A percentile compares a stretch with the other conserved stretches of the same genome.
phyloP scores from a whole-genome alignment of 352 stramenopile genomes.

The Pilasporangium apinafurcum region DNA sequence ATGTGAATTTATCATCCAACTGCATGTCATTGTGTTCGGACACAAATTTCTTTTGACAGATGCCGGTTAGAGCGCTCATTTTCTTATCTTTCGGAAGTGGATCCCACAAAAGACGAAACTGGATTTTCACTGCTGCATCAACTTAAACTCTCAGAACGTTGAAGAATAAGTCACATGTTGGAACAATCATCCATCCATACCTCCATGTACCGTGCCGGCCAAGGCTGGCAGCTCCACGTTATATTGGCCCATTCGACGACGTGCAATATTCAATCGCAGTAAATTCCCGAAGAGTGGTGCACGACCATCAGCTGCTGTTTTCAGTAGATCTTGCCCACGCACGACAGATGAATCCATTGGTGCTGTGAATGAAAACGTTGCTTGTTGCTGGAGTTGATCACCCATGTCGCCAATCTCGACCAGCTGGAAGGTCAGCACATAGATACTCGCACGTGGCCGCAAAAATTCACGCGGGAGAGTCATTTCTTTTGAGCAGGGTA shows the following conservation, averaged over 20 bases:
- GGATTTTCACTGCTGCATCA: constrained; percentile 8
- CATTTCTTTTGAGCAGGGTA: constrained; percentile 57
- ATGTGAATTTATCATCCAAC: background rate
- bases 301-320: constrained; percentile 14
- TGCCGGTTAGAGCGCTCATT: constrained; percentile 2
- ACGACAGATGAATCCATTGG: constrained; percentile 10
- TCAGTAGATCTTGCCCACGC: constrained; percentile 42
- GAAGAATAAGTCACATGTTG: background rate
- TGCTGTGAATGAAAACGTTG: constrained; percentile 29
- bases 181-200: constrained; percentile 13
- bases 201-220: constrained; percentile 30
- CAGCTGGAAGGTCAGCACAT: constrained; percentile 52
- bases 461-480: constrained; percentile 39
- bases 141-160: too few relatives aligned
- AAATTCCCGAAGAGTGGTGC: constrained; percentile 59
- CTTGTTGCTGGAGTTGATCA: constrained; percentile 22
- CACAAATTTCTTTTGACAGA: background rate
- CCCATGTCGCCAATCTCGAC: constrained; percentile 49
- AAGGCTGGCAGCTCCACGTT: constrained; percentile 48
- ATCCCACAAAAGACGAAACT: constrained; percentile 13
- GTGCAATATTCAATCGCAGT: constrained; percentile 37
- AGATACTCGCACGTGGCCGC: constrained; percentile 29
- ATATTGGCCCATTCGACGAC: constrained; percentile 38
- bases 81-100: constrained; percentile 9
- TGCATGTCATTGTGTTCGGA: background rate